Evolutionary conservation across 2,329 filamentous ascomycete genomes (phyloP).

Genomic region (Tothia fuscella): DNA sequence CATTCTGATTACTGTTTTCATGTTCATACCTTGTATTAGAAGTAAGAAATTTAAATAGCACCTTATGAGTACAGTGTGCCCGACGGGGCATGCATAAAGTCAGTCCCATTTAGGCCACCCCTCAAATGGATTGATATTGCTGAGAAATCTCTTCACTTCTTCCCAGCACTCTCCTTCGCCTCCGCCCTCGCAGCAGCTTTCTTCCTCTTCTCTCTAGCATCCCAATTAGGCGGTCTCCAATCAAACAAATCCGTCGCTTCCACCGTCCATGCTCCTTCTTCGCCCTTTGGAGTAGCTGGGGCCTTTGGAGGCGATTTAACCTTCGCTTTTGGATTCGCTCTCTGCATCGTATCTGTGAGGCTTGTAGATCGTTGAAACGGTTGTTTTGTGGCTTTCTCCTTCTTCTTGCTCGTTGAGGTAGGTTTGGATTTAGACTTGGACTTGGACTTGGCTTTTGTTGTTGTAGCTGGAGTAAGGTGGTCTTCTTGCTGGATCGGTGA

Average conservation of each 20-base stretch:
- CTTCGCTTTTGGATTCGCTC: slow-evolving; percentile 11
- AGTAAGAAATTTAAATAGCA: no score
- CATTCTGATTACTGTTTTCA: no score
- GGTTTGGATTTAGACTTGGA: background rate
- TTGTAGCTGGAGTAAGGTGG: no score
- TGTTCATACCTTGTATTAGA: no score
- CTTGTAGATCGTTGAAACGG: slow-evolving; percentile 21
- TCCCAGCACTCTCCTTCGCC: background rate
- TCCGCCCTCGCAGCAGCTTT: slow-evolving; percentile 9
- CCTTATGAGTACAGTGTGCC: no score
- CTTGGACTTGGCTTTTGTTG: no score
- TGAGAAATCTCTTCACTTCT: no score
- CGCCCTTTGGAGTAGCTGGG: slow-evolving; percentile 15
- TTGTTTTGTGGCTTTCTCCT: slow-evolving; percentile 21
- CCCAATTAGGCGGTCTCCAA: slow-evolving; percentile 39
- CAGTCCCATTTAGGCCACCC: no score
- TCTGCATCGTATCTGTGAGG: slow-evolving; percentile 17
- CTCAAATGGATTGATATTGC: no score
- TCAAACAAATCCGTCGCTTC: slow-evolving; percentile 58
- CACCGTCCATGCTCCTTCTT: slow-evolving; percentile 54
- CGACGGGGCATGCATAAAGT: no score
- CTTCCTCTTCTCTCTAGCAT: slow-evolving; percentile 19
- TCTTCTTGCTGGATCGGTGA: background rate
- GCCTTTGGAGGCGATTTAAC: slow-evolving; percentile 23
- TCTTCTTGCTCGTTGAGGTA: slow-evolving; percentile 12